These are phyloP conservation scores for Microbotryum silenes-acaulis DNA, from an alignment of 1,284 basidiomycete species.

Conservation along the genomic window DNA sequence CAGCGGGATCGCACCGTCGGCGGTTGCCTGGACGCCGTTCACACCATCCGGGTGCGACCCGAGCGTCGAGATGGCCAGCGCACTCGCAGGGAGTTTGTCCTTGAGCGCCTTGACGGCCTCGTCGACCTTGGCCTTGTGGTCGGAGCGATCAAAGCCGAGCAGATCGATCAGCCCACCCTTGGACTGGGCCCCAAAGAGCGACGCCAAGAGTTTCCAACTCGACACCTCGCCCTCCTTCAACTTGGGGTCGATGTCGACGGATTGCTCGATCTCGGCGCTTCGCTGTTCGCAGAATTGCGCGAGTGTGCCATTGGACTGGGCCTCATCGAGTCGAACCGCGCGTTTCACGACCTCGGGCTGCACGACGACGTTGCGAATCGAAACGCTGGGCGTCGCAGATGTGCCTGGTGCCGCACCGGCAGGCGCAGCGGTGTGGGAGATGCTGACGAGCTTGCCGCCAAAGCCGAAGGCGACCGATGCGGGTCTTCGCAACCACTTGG, in stretches of 20 bases:
- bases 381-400: conserved; percentile 40
- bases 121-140: conserved; percentile 69
- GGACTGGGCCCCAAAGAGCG: conserved; percentile 81
- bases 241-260: conserved; percentile 36
- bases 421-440: conserved; percentile 49
- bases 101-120: conserved; percentile 72
- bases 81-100: conserved; percentile 39
- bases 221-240: conserved; percentile 43
- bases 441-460: conserved; percentile 66
- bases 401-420: conserved; percentile 56
- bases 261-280: conserved; percentile 42
- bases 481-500: conserved; percentile 90
- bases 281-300: conserved; percentile 60
- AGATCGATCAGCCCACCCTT: conserved; percentile 71
- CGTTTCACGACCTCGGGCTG: conserved; percentile 71
- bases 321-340: conserved; percentile 61
- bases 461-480: conserved; percentile 81
- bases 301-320: conserved; percentile 57
- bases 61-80: conserved; percentile 34
- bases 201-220: conserved; percentile 71
- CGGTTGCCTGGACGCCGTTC: conserved; percentile 39
- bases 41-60: conserved; percentile 15
- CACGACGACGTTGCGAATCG: conserved; percentile 62
- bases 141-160: conserved; percentile 86
- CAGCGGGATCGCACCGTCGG: conserved; percentile 39